These are phyloP conservation scores for Houttuynia cordata DNA, from an alignment of 164 flowering plant genomes.

Conservation along the genomic window DNA sequence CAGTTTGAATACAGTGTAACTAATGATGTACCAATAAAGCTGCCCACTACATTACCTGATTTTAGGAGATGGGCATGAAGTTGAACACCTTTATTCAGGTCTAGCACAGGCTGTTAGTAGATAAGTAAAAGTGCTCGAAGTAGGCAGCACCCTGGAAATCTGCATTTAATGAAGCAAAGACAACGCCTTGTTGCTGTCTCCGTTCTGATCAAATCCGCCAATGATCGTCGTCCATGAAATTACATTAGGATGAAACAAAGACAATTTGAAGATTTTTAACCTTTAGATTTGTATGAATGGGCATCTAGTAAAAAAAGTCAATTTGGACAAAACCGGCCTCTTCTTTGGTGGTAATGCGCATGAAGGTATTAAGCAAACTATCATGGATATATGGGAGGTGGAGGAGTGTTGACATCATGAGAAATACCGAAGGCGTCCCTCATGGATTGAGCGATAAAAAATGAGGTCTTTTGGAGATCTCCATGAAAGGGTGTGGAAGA, in stretches of 20 bases:
- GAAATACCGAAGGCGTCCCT: too few species aligned
- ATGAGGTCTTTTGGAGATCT: too few species aligned
- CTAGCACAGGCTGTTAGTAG: slow-evolving; percentile 10
- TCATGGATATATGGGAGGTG: too few species aligned
- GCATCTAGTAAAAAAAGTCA: too few species aligned
- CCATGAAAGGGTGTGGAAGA: too few species aligned
- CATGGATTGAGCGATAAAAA: too few species aligned
- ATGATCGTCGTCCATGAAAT: slow-evolving; percentile 15
- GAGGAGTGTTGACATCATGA: too few species aligned
- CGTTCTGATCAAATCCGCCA: slow-evolving; percentile 7
- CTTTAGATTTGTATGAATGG: too few species aligned
- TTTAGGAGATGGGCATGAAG: slow-evolving; percentile 12
- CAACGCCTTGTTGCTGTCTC: slow-evolving; percentile 5
- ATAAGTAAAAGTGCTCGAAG: slow-evolving; percentile 10
- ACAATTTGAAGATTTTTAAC: too few species aligned
- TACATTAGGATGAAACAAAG: slow-evolving; percentile 10
- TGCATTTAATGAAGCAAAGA: slow-evolving; percentile 9
- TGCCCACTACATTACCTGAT: slow-evolving; percentile 1
- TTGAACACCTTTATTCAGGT: slow-evolving; percentile 8
- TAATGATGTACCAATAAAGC: slow-evolving; percentile 9
- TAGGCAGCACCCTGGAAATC: slow-evolving; percentile 4
- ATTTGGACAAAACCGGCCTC: too few species aligned
- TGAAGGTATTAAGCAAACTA: too few species aligned
- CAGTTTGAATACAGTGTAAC: slow-evolving; percentile 13
- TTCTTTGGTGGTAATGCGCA: too few species aligned